Conservation (phyloP, 768 basidiomycete genomes). For the Podaxis sp. region DNA sequence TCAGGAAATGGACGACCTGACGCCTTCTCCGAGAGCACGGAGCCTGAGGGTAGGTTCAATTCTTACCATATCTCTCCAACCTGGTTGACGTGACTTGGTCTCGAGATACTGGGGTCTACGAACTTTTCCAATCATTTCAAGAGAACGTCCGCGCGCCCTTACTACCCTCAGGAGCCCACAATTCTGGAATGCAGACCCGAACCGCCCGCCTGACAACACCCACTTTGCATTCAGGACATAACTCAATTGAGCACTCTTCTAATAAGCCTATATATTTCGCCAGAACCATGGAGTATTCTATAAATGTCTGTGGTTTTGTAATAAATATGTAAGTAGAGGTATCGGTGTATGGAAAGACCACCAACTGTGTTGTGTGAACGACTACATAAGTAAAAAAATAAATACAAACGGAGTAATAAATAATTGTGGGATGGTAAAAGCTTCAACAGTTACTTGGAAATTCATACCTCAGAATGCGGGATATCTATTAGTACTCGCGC, state of each 20-base stretch:
- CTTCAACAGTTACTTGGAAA: neutral
- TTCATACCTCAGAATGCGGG: neutral
- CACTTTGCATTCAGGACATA: neutral
- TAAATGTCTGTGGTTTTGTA: no score
- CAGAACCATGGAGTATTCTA: no score
- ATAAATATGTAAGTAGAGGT: neutral
- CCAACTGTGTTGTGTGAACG: neutral
- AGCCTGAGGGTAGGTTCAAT: neutral
- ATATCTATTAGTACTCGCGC: neutral
- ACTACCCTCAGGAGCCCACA: constrained; percentile 9
- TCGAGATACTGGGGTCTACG: neutral
- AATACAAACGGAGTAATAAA: neutral
- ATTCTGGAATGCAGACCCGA: neutral
- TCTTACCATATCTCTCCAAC: neutral
- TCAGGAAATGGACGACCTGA: neutral
- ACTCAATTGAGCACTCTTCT: neutral
- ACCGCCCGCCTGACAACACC: neutral
- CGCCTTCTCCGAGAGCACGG: neutral
- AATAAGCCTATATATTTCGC: no score
- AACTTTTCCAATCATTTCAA: neutral
- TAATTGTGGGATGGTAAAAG: neutral
- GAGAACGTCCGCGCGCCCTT: neutral
- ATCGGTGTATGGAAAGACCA: neutral
- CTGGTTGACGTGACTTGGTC: neutral
- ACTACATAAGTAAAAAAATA: neutral